Evolutionary conservation across 1,284 basidiomycete species (phyloP).

Genomic region (Hemileia vastatrix): DNA sequence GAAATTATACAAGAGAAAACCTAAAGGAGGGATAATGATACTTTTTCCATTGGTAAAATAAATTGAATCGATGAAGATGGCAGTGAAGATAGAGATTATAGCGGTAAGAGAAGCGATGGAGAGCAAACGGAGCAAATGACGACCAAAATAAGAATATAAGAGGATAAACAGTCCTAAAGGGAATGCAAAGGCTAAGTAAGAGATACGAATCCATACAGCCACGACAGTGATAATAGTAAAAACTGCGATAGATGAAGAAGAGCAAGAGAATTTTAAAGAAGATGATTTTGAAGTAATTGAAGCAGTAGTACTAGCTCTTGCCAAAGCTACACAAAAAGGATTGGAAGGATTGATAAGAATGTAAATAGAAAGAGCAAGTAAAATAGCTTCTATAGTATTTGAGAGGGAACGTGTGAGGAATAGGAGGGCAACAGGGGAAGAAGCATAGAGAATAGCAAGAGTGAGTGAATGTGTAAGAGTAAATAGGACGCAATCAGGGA

Average conservation of each 20-base stretch:
- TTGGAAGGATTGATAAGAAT: neutral
- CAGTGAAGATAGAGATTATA: too few species aligned
- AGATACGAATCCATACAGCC: constrained; percentile 9
- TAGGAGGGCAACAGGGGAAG: constrained; percentile 34
- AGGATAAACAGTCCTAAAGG: constrained; percentile 2
- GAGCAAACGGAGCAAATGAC: neutral
- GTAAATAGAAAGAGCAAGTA: neutral
- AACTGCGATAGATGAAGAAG: neutral
- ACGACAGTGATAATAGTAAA: constrained; percentile 10
- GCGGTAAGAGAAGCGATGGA: too few species aligned
- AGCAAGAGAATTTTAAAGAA: neutral
- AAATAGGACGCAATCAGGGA: constrained; percentile 22
- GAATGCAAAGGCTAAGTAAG: constrained; percentile 5
- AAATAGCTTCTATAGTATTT: constrained; percentile 38
- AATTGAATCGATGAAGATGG: constrained; percentile 4
- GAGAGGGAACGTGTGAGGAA: constrained; percentile 43
- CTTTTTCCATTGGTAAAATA: constrained; percentile 9
- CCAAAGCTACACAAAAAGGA: too few species aligned
- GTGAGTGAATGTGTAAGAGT: neutral
- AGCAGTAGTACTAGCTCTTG: too few species aligned
- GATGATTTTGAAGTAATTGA: too few species aligned
- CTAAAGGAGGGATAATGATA: constrained; percentile 36
- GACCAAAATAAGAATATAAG: neutral
- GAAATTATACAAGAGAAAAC: constrained; percentile 43
- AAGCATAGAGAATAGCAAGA: constrained; percentile 29